These are phyloP conservation scores for Erythrophleum fordii DNA, from an alignment of 306 rosid genomes.

Conservation along the genomic window DNA sequence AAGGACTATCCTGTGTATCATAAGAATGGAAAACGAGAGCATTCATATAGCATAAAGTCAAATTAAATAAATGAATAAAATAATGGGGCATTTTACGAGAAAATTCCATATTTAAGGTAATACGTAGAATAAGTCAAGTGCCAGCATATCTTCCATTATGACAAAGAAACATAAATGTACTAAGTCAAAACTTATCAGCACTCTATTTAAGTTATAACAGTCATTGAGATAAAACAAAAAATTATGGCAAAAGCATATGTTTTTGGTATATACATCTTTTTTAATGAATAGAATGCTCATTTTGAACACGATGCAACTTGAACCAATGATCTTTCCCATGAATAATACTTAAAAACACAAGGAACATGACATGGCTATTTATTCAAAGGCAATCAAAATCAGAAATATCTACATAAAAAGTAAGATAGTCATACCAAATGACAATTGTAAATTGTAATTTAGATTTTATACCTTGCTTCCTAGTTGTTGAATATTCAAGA, in stretches of 20 bases:
- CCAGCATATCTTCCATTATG: constrained; percentile 20
- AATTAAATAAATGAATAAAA: constrained; percentile 30
- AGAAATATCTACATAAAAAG: constrained; percentile 27
- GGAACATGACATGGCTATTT: constrained; percentile 19
- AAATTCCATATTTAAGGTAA: constrained; percentile 24
- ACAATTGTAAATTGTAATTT: background rate
- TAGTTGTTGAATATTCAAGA: constrained; percentile 88
- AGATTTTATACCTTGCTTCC: constrained; percentile 87
- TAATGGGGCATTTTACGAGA: constrained; percentile 2
- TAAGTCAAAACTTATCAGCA: background rate
- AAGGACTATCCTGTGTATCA: constrained; percentile 77
- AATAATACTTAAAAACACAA: constrained; percentile 12
- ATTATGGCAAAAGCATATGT: background rate
- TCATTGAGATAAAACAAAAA: constrained; percentile 7
- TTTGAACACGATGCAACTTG: constrained; percentile 12
- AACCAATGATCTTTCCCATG: constrained; percentile 3
- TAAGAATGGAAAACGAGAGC: constrained; percentile 46
- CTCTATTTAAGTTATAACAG: background rate
- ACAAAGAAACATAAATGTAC: background rate
- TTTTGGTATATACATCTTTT: background rate
- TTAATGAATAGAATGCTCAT: background rate
- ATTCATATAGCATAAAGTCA: constrained; percentile 9
- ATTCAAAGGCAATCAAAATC: constrained; percentile 32
- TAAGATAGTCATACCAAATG: background rate
- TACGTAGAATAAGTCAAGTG: constrained; percentile 12